Conservation (phyloP, 176 grass and related monocot genomes). For the Eleusine indica region DNA sequence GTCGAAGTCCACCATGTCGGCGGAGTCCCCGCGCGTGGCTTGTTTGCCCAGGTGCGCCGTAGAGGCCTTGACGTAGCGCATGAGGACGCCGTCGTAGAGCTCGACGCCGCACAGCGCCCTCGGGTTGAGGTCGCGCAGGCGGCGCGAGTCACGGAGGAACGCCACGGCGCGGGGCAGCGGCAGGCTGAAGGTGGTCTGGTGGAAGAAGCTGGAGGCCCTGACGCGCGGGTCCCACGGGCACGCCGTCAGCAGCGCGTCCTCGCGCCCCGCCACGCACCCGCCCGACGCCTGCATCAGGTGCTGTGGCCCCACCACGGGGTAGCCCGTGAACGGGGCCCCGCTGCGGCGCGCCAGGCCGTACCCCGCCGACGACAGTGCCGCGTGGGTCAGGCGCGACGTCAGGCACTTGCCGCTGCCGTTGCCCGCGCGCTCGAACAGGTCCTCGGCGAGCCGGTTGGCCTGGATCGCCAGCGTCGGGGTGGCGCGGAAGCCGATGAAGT, state of each 20-base stretch:
- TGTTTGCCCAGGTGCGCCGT: conserved; percentile 67
- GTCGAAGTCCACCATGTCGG: conserved; percentile 72
- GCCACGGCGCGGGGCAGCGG: conserved; percentile 36
- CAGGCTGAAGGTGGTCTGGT: conserved; percentile 73
- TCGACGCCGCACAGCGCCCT: conserved; percentile 63
- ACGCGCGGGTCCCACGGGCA: conserved; percentile 70
- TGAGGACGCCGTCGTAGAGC: conserved; percentile 68
- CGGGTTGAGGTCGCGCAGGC: conserved; percentile 52
- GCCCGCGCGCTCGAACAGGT: conserved; percentile 32
- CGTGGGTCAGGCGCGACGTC: conserved; percentile 33
- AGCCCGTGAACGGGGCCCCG: conserved; percentile 57
- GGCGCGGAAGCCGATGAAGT: conserved; percentile 69
- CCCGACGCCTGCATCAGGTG: conserved; percentile 62
- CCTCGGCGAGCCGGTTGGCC: conserved; percentile 49
- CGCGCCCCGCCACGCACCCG: conserved; percentile 39
- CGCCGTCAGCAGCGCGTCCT: conserved; percentile 60
- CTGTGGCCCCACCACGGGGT: conserved; percentile 67
- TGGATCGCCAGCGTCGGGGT: conserved; percentile 26
- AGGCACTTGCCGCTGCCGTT: conserved; percentile 52
- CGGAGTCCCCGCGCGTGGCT: neutral
- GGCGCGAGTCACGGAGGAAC: conserved; percentile 60
- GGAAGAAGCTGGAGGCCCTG: conserved; percentile 46
- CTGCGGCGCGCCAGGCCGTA: conserved; percentile 25
- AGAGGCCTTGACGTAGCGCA: conserved; percentile 68
- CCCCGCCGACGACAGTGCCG: neutral